Conservation (phyloP, 108 stramenopile species). For the Fistulifera solaris region DNA sequence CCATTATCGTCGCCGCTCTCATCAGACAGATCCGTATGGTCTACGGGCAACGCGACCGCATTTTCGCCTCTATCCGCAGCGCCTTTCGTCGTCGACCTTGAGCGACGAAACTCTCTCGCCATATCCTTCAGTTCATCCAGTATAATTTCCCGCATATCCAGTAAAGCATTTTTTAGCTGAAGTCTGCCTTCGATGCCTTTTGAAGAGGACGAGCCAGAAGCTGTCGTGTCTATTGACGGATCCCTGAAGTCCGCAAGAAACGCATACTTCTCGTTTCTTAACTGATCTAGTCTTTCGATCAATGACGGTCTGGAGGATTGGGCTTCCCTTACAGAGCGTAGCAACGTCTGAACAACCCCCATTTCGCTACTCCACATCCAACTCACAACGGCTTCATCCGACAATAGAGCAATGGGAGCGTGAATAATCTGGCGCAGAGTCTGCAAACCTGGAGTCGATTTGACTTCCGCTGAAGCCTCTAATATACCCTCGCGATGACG, state of each 20-base stretch:
- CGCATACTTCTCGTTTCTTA: constrained; percentile 22
- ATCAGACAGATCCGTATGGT: too few relatives aligned
- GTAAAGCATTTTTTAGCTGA: constrained; percentile 38
- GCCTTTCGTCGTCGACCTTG: too few relatives aligned
- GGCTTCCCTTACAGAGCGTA: constrained; percentile 22
- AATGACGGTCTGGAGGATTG: constrained; percentile 38
- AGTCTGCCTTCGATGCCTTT: constrained; percentile 36
- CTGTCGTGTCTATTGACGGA: constrained; percentile 19
- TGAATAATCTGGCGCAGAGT: constrained; percentile 43
- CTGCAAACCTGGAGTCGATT: constrained; percentile 14
- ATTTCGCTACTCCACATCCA: constrained; percentile 69
- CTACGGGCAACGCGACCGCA: too few relatives aligned
- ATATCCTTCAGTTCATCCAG: constrained; percentile 42
- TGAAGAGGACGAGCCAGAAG: constrained; percentile 31
- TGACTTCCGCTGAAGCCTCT: background rate
- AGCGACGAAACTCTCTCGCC: constrained; percentile 33
- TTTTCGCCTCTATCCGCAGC: too few relatives aligned
- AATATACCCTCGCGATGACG: constrained; percentile 55
- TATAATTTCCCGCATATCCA: constrained; percentile 46
- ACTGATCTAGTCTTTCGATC: constrained; percentile 18
- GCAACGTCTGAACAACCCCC: constrained; percentile 45
- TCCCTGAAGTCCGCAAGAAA: constrained; percentile 24
- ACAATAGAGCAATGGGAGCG: constrained; percentile 59
- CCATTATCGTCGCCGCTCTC: constrained; percentile 13
- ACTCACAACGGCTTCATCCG: constrained; percentile 59